Conservation (phyloP, 139 green algal species). For the Ettlia oleoabundans region DNA sequence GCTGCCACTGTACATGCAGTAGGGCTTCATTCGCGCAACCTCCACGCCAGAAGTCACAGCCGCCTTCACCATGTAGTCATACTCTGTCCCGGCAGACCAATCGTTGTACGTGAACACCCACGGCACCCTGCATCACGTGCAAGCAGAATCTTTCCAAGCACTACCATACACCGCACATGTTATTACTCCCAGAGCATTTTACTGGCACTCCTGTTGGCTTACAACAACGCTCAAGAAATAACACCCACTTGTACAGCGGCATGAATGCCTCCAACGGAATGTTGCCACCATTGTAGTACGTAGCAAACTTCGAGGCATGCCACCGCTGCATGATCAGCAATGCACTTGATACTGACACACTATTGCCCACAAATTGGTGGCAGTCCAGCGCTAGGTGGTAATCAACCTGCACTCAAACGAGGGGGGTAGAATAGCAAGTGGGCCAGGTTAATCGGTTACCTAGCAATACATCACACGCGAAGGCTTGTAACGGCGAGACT, state of each 20-base stretch:
- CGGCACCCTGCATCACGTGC: slow-evolving; percentile 18
- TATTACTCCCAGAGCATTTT: background rate
- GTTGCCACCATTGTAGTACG: slow-evolving; percentile 60
- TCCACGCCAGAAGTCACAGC: background rate
- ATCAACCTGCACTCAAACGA: background rate
- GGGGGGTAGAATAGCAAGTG: background rate
- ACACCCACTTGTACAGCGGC: slow-evolving; percentile 11
- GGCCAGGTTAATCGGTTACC: too few relatives aligned
- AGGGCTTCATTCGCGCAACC: slow-evolving; percentile 20
- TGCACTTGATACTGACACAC: background rate
- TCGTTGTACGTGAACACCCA: slow-evolving; percentile 32
- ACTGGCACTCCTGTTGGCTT: background rate
- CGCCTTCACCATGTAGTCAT: slow-evolving; percentile 25
- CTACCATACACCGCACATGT: background rate
- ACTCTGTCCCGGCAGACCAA: slow-evolving; percentile 23
- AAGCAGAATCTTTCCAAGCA: background rate
- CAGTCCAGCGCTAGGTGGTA: background rate
- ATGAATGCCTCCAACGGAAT: slow-evolving; percentile 45
- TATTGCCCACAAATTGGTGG: background rate
- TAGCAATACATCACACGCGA: background rate
- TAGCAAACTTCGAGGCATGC: background rate
- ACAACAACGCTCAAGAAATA: background rate
- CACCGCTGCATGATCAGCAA: background rate
- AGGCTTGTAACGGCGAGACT: background rate
- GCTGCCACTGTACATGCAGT: slow-evolving; percentile 13